phyloP scores from a whole-genome alignment of 768 basidiomycete species.

The Suillus decipiens region DNA sequence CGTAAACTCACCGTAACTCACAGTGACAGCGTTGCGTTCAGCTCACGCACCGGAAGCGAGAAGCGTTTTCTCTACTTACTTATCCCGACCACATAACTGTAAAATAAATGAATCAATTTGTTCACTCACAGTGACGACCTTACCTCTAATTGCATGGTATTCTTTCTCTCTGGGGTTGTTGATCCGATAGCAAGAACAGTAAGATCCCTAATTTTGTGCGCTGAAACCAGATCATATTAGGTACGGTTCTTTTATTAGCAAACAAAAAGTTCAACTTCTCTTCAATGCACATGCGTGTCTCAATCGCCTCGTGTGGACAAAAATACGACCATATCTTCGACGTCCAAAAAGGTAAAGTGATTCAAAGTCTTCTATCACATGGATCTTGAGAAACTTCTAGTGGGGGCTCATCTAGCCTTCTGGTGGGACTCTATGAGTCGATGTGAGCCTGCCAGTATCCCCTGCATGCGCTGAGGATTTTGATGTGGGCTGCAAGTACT shows the following conservation, averaged over 20 bases:
- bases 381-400: neutral
- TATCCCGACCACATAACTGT: conserved; percentile 18
- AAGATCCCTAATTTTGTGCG: neutral
- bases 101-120: neutral
- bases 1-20: neutral
- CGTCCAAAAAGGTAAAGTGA: neutral
- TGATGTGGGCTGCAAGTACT: neutral
- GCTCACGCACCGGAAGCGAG: conserved; percentile 12
- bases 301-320: neutral
- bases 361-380: neutral
- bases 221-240: neutral
- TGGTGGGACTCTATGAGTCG: too few species aligned
- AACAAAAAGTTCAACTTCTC: neutral
- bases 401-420: neutral
- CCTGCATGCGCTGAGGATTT: neutral
- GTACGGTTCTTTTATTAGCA: too few species aligned
- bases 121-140: neutral
- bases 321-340: neutral
- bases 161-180: neutral
- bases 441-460: neutral
- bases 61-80: neutral
- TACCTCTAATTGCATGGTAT: neutral
- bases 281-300: neutral
- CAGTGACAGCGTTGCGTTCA: neutral
- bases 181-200: neutral